Base-by-base conservation (phyloP, 805 yeast species). In the Metahyphopichia silvanorum region DNA sequence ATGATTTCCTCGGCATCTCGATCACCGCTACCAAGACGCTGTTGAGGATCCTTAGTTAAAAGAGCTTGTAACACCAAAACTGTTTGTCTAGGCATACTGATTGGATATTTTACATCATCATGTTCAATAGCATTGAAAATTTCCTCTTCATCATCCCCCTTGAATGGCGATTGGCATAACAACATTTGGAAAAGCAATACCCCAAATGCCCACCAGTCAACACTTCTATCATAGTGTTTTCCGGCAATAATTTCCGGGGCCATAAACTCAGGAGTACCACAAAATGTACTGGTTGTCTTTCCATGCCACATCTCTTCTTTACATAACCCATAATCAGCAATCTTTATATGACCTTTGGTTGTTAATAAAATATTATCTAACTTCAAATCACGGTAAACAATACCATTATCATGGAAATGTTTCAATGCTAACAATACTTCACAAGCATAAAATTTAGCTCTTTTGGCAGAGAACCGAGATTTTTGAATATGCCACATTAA, bases 191-290 rank as follows among this genome's bases (percentile, higher is more conserved):
- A 93, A 44, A 93, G 69, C 43, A 93, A 71, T 18, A 93, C 98
- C 37, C 99, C 99, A 69, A 89, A 87, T 1, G 98, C 98, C 98
- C 98, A 93, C 98, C 98, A 93, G 63, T 93, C 99, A 34, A 93
- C 98, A 24, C 93, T 84, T 52, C 95, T 79, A 33, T 88, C 93
- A 52, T 93, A 93, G 38, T 81, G 84, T 58, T 89, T 95, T 34
- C 93, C 98, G 43, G 86, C 81, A 52, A 93, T 70, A 45, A 93
- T 91, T 60, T 93, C 99, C 0, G 99, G 99, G 1, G 98, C 99
- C 96, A 93, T 93, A 47, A 93, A 86, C 59, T 93, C 98, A 0
- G 99, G 99, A 2, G 99, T 93, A 47, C 99, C 98, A 69, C 98
- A 93, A 67, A 91, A 93, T 0, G 98, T 93, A 4, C 86, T 81